Percentiles rank a stretch among this genome's conserved stretches.
These are phyloP conservation scores for Capsicum chinense DNA, from an alignment of 257 asterid genomes.

Conservation along the genomic window DNA sequence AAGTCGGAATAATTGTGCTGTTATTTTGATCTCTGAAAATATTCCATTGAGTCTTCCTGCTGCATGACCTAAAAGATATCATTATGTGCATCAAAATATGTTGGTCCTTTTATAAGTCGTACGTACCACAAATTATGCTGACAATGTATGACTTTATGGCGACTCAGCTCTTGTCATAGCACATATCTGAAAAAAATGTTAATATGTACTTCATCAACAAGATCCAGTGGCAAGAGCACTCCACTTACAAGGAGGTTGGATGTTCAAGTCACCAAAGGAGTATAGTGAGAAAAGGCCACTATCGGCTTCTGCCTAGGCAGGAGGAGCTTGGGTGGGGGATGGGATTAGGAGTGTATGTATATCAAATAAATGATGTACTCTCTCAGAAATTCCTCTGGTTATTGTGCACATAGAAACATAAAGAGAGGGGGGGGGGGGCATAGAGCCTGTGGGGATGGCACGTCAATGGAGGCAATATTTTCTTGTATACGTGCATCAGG, in stretches of 20 bases:
- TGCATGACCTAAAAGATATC: neutral
- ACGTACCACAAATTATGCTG: neutral
- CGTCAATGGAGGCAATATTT: no score
- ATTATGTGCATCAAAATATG: slow-evolving; percentile 3
- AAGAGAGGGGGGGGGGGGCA: no score
- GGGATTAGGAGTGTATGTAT: neutral
- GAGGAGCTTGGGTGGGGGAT: neutral
- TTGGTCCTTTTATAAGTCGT: neutral
- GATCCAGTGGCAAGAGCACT: neutral
- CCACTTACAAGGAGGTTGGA: neutral
- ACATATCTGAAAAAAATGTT: neutral
- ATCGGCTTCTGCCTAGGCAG: neutral
- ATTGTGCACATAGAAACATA: no score
- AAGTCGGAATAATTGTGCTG: neutral
- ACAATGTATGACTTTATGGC: neutral
- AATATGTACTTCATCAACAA: neutral
- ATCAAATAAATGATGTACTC: neutral
- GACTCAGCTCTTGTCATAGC: neutral
- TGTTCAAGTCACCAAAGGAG: neutral
- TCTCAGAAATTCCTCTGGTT: neutral
- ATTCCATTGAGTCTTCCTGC: neutral
- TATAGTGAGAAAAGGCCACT: neutral
- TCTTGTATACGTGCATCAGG: no score
- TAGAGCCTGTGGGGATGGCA: no score
- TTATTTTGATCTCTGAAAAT: neutral